A percentile compares a stretch with the other conserved stretches of the same genome.
Conservation (phyloP, 2,329 filamentous ascomycete genomes). For the Dactylellina leptospora region DNA sequence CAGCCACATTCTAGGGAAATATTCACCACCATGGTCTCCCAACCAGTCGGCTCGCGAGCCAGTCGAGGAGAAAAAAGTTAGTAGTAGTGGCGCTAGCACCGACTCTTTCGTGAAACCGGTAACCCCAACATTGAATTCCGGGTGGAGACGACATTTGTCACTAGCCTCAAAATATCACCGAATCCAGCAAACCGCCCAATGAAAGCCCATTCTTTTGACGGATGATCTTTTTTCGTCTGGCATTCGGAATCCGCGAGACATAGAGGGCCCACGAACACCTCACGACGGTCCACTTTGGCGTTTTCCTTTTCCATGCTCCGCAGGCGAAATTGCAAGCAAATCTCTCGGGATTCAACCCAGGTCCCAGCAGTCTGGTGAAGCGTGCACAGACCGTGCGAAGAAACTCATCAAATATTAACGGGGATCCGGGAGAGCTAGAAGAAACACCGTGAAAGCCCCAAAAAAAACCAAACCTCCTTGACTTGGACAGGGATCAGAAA, state of each 20-base stretch:
- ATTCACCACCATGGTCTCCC: background rate
- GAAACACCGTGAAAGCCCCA: background rate
- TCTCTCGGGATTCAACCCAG: conserved; percentile 34
- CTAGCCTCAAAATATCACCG: background rate
- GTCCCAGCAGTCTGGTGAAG: conserved; percentile 49
- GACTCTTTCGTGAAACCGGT: conserved; percentile 37
- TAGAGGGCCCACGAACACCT: conserved; percentile 7
- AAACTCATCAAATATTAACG: conserved; percentile 1
- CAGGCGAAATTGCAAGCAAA: conserved; percentile 49
- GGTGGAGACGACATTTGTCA: conserved; percentile 17
- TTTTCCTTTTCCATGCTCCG: conserved; percentile 11
- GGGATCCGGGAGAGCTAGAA: conserved; percentile 51
- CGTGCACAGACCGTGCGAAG: conserved; percentile 38
- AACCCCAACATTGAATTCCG: conserved; percentile 22
- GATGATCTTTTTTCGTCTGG: conserved; percentile 3
- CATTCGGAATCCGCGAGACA: conserved; percentile 3
- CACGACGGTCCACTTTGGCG: conserved; percentile 6
- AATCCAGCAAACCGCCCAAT: conserved; percentile 10
- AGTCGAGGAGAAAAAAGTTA: background rate
- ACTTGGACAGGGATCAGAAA: conserved; percentile 24
- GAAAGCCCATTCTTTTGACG: conserved; percentile 14
- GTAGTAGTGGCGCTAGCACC: conserved; percentile 19
- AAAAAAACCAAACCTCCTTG: conserved; percentile 14
- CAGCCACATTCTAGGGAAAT: too few relatives aligned
- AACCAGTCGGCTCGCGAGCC: conserved; percentile 40